Percentiles rank a stretch among this genome's conserved stretches.
phyloP scores from a whole-genome alignment of 768 basidiomycete species.

The Tubosaeta brunneosetosa region DNA sequence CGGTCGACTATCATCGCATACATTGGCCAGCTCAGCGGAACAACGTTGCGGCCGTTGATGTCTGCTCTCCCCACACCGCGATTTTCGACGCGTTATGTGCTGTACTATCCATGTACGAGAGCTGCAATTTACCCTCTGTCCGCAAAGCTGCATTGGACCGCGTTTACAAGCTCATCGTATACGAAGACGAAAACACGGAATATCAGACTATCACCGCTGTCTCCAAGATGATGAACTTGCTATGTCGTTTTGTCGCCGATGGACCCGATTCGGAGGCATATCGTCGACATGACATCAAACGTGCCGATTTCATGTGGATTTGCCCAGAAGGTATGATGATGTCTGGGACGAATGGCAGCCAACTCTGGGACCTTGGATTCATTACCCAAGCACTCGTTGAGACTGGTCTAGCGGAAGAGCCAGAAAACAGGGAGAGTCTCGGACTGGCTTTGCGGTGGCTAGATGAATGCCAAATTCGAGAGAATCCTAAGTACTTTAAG shows the following conservation, averaged over 20 bases:
- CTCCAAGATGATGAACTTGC: constrained; percentile 92
- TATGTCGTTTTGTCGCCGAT: constrained; percentile 71
- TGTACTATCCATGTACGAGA: constrained; percentile 67
- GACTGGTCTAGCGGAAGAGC: constrained; percentile 70
- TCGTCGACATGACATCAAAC: constrained; percentile 66
- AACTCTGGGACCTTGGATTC: constrained; percentile 93
- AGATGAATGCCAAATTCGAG: constrained; percentile 69
- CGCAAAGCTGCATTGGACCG: constrained; percentile 57
- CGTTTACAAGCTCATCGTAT: constrained; percentile 73
- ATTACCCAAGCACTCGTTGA: constrained; percentile 90
- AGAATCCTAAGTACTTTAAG: too few relatives aligned
- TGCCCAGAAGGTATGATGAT: constrained; percentile 88
- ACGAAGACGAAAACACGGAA: constrained; percentile 92
- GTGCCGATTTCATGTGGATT: constrained; percentile 94
- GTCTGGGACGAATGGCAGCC: constrained; percentile 92
- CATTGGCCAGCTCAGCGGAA: constrained; percentile 90
- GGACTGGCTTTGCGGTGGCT: constrained; percentile 67
- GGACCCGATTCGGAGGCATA: constrained; percentile 78
- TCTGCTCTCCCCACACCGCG: constrained; percentile 78
- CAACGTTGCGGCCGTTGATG: constrained; percentile 70
- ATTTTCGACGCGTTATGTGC: constrained; percentile 65
- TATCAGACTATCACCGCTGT: constrained; percentile 91
- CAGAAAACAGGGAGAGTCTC: constrained; percentile 63
- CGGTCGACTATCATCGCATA: constrained; percentile 74
- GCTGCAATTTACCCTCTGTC: constrained; percentile 64